phyloP scores from a whole-genome alignment of 1,284 basidiomycete genomes.

The Quambalaria eucalypti region DNA sequence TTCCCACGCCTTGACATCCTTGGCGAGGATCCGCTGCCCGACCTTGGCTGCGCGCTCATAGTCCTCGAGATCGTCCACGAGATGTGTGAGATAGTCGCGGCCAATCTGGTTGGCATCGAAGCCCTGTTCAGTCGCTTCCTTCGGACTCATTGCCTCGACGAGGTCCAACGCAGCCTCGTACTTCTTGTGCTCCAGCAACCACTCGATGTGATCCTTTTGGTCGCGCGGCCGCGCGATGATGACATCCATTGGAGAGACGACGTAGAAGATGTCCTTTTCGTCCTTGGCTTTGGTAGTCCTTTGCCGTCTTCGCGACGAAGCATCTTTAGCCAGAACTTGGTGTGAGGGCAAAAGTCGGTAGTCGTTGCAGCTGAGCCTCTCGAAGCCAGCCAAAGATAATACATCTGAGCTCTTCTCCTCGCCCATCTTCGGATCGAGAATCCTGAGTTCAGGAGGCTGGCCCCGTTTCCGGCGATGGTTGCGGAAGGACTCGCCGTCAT shows the following conservation, averaged over 20 bases:
- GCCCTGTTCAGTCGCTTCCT: slow-evolving; percentile 24
- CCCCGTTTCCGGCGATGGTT: slow-evolving; percentile 64
- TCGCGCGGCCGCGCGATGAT: slow-evolving; percentile 78
- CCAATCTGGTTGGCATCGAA: slow-evolving; percentile 55
- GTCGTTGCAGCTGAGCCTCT: slow-evolving; percentile 84
- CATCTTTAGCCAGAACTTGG: slow-evolving; percentile 12
- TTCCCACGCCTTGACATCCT: slow-evolving; percentile 77
- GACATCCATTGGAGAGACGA: slow-evolving; percentile 75
- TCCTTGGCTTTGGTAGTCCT: slow-evolving; percentile 17
- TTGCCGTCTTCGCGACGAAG: too few relatives aligned
- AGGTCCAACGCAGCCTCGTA: slow-evolving; percentile 82
- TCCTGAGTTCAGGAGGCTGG: slow-evolving; percentile 80
- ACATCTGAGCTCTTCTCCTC: slow-evolving; percentile 84
- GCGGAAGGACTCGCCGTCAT: slow-evolving; percentile 5
- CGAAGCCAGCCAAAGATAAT: slow-evolving; percentile 67
- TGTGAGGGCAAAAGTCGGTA: slow-evolving; percentile 58
- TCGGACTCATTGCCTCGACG: slow-evolving; percentile 60
- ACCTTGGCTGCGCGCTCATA: slow-evolving; percentile 73
- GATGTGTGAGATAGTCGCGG: slow-evolving; percentile 31
- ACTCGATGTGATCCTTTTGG: slow-evolving; percentile 77
- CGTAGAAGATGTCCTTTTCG: slow-evolving; percentile 57
- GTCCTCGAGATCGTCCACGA: slow-evolving; percentile 55
- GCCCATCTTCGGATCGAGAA: slow-evolving; percentile 69
- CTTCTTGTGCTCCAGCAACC: slow-evolving; percentile 75
- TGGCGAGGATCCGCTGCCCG: slow-evolving; percentile 76